A percentile compares a stretch with the other conserved stretches of the same genome.
phyloP scores from a whole-genome alignment of 495 filamentous ascomycete species.

The Hypoxylon lienhwacheense region DNA sequence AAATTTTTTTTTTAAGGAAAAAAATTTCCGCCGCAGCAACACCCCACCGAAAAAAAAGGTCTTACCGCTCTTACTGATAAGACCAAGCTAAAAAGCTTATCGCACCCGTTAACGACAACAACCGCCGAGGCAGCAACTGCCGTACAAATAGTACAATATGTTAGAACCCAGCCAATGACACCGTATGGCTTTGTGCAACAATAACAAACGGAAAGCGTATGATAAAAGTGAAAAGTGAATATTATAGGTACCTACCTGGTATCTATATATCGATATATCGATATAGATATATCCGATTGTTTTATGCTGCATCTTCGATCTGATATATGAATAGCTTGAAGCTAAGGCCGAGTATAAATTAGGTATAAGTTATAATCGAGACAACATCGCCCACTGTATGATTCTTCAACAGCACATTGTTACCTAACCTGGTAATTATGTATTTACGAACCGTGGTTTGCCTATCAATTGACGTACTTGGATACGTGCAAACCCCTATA shows the following conservation, averaged over 20 bases:
- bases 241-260: not conserved
- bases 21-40: conserved; percentile 32
- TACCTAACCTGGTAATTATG: too few species aligned
- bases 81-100: conserved; percentile 28
- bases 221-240: not conserved
- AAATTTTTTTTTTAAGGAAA: conserved; percentile 32
- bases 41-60: conserved; percentile 17
- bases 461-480: too few species aligned
- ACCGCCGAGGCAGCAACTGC: not conserved
- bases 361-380: too few species aligned
- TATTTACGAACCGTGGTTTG: too few species aligned
- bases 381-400: too few species aligned
- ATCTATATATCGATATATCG: too few species aligned
- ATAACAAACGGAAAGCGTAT: conserved; percentile 16
- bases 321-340: too few species aligned
- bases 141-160: conserved; percentile 2
- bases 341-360: too few species aligned
- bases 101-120: conserved; percentile 7
- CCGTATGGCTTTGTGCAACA: conserved; percentile 9
- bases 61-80: conserved; percentile 29
- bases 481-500: too few species aligned
- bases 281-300: too few species aligned
- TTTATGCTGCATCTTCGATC: too few species aligned
- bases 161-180: conserved; percentile 10
- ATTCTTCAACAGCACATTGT: too few species aligned